Evolutionary conservation across 164 flowering plant genomes (phyloP).

Genomic region (Houttuynia cordata): DNA sequence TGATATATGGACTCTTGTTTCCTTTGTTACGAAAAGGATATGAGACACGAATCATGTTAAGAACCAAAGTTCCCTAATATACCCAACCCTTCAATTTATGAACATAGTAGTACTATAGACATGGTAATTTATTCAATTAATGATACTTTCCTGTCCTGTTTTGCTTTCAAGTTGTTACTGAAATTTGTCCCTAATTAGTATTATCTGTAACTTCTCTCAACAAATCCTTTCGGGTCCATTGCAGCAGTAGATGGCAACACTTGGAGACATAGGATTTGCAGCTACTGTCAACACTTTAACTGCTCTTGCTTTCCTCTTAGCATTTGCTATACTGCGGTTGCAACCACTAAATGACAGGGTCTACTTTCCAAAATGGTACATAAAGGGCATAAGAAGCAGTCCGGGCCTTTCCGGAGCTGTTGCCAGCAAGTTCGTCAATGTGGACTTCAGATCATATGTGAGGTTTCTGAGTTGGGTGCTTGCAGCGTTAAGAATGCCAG

Average conservation of each 20-base stretch:
- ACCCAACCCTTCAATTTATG: too few species aligned
- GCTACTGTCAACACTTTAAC: constrained; percentile 58
- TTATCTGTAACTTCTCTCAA: too few species aligned
- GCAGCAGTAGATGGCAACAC: constrained; percentile 37
- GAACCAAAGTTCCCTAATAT: too few species aligned
- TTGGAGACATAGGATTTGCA: constrained; percentile 47
- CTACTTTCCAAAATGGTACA: constrained; percentile 85
- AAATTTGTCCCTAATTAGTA: too few species aligned
- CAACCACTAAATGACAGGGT: constrained; percentile 80
- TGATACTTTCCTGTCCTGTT: too few species aligned
- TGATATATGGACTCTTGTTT: too few species aligned
- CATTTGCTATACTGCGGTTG: constrained; percentile 64
- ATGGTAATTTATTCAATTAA: too few species aligned
- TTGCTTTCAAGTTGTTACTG: too few species aligned
- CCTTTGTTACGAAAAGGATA: too few species aligned
- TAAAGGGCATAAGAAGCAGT: constrained; percentile 53
- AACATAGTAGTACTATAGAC: too few species aligned
- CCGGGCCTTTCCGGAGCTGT: constrained; percentile 41
- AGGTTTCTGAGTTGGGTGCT: constrained; percentile 71
- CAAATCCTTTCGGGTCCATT: too few species aligned
- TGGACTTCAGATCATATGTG: constrained; percentile 54
- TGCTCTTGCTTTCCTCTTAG: constrained; percentile 56
- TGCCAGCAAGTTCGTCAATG: constrained; percentile 51
- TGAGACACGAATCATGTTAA: too few species aligned
- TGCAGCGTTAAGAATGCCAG: constrained; percentile 70